phyloP scores from a whole-genome alignment of 2,329 filamentous ascomycete genomes.

The Ophioceras dolichostomum region DNA sequence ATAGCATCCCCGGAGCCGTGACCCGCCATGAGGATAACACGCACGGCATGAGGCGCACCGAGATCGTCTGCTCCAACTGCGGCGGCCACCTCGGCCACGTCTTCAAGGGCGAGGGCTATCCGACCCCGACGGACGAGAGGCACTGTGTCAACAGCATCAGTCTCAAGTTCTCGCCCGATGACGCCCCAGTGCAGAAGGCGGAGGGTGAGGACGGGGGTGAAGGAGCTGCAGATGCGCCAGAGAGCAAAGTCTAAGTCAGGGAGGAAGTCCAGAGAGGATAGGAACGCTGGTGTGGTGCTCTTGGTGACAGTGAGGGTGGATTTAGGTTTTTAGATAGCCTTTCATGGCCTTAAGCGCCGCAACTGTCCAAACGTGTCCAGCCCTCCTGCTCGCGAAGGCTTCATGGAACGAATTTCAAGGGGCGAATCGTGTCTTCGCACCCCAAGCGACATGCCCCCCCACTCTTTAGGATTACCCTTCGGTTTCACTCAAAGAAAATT shows the following conservation, averaged over 20 bases:
- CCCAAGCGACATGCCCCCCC: too few relatives aligned
- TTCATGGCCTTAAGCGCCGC: too few relatives aligned
- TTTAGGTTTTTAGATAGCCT: too few relatives aligned
- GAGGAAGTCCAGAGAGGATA: too few relatives aligned
- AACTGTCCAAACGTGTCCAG: too few relatives aligned
- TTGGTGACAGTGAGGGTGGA: too few relatives aligned
- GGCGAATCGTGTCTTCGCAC: too few relatives aligned
- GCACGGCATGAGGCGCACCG: conserved; percentile 74
- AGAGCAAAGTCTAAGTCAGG: background rate
- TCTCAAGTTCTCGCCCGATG: conserved; percentile 64
- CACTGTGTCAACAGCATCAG: conserved; percentile 95
- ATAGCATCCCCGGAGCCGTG: conserved; percentile 85
- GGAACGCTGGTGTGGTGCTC: too few relatives aligned
- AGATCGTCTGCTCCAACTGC: conserved; percentile 92
- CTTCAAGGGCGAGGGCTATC: conserved; percentile 78
- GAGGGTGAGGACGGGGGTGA: background rate
- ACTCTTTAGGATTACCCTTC: too few relatives aligned
- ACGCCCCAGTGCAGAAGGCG: conserved; percentile 30
- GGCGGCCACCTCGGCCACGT: conserved; percentile 87
- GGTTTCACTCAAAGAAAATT: too few relatives aligned
- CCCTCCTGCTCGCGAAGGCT: too few relatives aligned
- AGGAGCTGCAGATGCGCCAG: background rate
- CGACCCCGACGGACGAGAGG: conserved; percentile 83
- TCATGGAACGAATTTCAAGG: too few relatives aligned
- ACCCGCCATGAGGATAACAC: conserved; percentile 65